phyloP scores from a whole-genome alignment of 176 grass and related monocot species.

The Urochloa ruziziensis region DNA sequence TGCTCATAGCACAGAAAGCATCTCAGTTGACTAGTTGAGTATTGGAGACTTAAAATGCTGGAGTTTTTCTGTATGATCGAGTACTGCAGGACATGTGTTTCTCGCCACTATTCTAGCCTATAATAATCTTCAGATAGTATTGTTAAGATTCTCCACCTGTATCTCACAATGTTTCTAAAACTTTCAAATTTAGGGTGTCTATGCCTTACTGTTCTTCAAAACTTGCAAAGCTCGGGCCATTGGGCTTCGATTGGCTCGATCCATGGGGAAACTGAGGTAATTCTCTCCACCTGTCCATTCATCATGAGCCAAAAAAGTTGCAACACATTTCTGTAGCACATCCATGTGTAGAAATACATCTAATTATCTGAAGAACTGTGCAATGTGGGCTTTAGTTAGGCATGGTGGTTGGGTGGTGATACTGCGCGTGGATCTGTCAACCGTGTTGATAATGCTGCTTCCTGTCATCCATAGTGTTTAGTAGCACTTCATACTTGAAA shows the following conservation, averaged over 20 bases:
- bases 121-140: not conserved
- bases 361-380: not conserved
- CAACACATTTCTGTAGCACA: not conserved
- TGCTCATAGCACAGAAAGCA: not conserved
- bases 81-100: not conserved
- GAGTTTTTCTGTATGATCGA: not conserved
- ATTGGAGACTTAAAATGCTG: slow-evolving; percentile 4
- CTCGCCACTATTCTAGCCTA: slow-evolving; percentile 15
- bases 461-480: not conserved
- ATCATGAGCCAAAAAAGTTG: slow-evolving; percentile 2
- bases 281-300: not conserved
- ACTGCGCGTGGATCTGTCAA: not conserved
- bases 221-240: slow-evolving; percentile 77
- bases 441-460: not conserved
- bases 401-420: not conserved
- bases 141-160: slow-evolving; percentile 2
- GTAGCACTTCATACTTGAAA: not conserved
- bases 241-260: slow-evolving; percentile 85
- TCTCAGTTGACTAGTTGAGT: slow-evolving; percentile 17
- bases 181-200: slow-evolving; percentile 67
- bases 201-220: slow-evolving; percentile 88
- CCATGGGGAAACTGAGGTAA: slow-evolving; percentile 94
- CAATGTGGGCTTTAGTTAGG: not conserved
- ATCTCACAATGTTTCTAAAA: slow-evolving; percentile 28
- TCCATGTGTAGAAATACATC: not conserved